Evolutionary conservation across 768 basidiomycete genomes (phyloP), one percentile per base, ranked within the genome.

Genomic region (Lactifluus volemus): DNA sequence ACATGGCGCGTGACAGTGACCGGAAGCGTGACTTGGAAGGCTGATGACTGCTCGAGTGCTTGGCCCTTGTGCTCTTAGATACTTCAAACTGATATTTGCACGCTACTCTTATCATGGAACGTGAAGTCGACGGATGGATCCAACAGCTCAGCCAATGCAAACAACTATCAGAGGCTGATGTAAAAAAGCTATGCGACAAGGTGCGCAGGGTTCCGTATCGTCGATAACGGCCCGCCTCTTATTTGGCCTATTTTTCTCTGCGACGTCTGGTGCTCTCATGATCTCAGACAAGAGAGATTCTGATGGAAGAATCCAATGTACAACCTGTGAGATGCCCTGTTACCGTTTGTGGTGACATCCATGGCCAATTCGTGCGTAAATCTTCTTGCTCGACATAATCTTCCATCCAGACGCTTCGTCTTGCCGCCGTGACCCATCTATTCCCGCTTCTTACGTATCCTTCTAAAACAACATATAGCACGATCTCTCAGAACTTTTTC

Each of bases 231-330:
- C 61, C 65, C 67, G 63, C 68, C 64, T 63, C 68, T 66, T 59
- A 55, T 52, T 59, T 29, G 55, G 30, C 56, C 42, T 41, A 14
- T 59, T 55, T n/a, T 55, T 64, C 50, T 19, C 53, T 57, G 47
- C 52, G 21, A 53, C 51, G 56, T 56, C 58, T 47, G 51, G 15
- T 42, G 41, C 30, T 21, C 53, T 53, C 36, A 42, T 60, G 36
- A 58, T 53, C 61, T 4, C 71, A 99, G 97, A 94, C 97, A 57
- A 83, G 96, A 71, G 97, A 98, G 77, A 96, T 99, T 67, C 75
- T 99, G 73, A 95, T 97, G 89, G 96, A 97, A 70, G 97, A 99
- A 78, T 94, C 92, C 36, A 99, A 99, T 73, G 97, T 99, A 2
- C 96, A 98, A 75, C 95, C 95, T 21, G 97, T 99, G 57, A 81